phyloP scores from a whole-genome alignment of 1,284 basidiomycete genomes.

The Stygiomarasmius scandens region DNA sequence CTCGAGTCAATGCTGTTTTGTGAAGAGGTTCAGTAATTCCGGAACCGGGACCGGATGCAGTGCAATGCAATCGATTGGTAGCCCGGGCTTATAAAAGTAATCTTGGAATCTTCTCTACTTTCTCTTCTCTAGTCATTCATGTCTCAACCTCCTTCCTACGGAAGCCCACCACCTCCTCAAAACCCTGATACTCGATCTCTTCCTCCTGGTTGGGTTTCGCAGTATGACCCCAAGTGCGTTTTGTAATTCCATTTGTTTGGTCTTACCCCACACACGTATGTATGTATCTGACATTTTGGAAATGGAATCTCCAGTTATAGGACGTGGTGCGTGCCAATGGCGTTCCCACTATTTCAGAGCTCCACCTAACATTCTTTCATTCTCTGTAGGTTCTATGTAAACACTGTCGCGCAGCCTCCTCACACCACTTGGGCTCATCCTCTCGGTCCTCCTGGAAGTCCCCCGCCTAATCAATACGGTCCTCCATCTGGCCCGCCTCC shows the following conservation, averaged over 20 bases:
- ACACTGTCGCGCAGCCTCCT: constrained; percentile 61
- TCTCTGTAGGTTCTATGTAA: constrained; percentile 67
- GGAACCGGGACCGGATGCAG: background rate
- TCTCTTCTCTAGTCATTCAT: constrained; percentile 32
- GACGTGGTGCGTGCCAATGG: constrained; percentile 52
- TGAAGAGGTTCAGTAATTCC: too few species aligned
- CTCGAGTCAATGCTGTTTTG: too few species aligned
- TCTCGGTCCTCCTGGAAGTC: constrained; percentile 44
- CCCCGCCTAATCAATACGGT: constrained; percentile 40
- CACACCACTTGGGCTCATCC: constrained; percentile 70
- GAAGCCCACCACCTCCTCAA: constrained; percentile 21
- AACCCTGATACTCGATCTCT: constrained; percentile 69
- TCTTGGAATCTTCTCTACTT: background rate
- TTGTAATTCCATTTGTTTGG: constrained; percentile 21
- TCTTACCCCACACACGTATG: background rate
- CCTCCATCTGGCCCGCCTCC: constrained; percentile 43
- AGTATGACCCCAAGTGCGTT: constrained; percentile 68
- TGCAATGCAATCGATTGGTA: background rate
- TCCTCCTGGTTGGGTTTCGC: constrained; percentile 69
- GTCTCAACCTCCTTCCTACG: constrained; percentile 48
- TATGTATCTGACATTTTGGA: constrained; percentile 8
- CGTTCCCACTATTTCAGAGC: background rate
- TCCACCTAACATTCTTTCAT: background rate
- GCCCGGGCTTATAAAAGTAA: background rate
- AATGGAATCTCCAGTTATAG: constrained; percentile 55